A percentile compares a stretch with the other conserved stretches of the same genome.
Evolutionary conservation across 2,329 filamentous ascomycete species (phyloP).

Genomic region (Fusarium tricinctum): DNA sequence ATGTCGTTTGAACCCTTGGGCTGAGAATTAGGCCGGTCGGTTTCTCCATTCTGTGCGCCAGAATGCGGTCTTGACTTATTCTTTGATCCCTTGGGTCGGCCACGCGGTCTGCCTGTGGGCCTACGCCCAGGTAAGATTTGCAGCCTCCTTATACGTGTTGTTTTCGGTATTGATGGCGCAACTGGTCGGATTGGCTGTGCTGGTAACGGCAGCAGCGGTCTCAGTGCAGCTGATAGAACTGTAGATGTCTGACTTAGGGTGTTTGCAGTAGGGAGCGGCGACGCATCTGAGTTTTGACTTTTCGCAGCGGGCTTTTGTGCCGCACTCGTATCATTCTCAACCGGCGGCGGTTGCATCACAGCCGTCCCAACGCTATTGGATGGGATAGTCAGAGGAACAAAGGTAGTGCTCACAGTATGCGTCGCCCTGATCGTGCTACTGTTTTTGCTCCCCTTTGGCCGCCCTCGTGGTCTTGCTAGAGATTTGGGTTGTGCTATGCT

Average conservation of each 20-base stretch:
- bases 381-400: conserved; percentile 11
- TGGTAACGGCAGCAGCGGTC: background rate
- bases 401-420: conserved; percentile 52
- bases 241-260: background rate
- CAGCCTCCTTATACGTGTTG: too few species aligned
- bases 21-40: background rate
- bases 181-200: background rate
- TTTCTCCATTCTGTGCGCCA: conserved; percentile 14
- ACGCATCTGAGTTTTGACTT: conserved; percentile 4
- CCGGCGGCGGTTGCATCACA: conserved; percentile 1
- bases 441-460: conserved; percentile 68
- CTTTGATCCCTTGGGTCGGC: conserved; percentile 63
- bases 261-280: background rate
- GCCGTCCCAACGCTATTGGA: conserved; percentile 5
- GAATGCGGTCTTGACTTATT: conserved; percentile 55
- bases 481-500: background rate
- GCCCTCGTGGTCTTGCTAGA: conserved; percentile 62
- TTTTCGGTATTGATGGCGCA: background rate
- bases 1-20: conserved; percentile 39
- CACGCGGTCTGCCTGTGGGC: conserved; percentile 51
- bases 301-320: conserved; percentile 5
- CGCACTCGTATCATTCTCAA: conserved; percentile 7
- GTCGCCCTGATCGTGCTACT: conserved; percentile 3
- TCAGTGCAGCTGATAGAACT: background rate
- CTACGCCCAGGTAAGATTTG: conserved; percentile 26